Evolutionary conservation across 192 early-diverging fungal species (phyloP).

Genomic region (Paraglomus occultum): DNA sequence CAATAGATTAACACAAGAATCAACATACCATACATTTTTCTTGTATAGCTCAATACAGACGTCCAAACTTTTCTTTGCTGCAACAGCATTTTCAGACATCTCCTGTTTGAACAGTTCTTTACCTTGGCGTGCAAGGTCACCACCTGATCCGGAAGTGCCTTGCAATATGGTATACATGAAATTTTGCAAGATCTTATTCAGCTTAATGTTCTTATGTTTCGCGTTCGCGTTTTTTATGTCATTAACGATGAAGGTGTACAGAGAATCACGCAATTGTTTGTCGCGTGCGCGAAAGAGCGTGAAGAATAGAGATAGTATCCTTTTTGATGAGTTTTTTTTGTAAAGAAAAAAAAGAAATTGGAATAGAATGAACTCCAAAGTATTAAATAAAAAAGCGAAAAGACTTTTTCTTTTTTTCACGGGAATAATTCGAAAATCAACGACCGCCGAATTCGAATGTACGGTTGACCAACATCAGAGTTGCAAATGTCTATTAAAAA

Average conservation of each 20-base stretch:
- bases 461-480: too few species aligned
- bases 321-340: conserved; percentile 9
- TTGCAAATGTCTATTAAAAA: background rate
- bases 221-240: conserved; percentile 94
- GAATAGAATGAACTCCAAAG: background rate
- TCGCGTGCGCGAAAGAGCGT: conserved; percentile 93
- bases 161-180: conserved; percentile 98
- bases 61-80: conserved; percentile 95
- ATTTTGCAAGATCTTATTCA: conserved; percentile 96
- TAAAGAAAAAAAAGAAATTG: background rate
- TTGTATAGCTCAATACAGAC: conserved; percentile 97
- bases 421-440: too few species aligned
- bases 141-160: conserved; percentile 50
- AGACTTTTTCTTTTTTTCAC: too few species aligned
- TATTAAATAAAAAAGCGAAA: background rate
- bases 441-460: too few species aligned
- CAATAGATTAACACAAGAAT: background rate
- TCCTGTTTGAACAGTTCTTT: conserved; percentile 21
- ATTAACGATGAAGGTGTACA: conserved; percentile 92
- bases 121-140: background rate
- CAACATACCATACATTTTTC: conserved; percentile 84
- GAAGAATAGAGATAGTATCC: conserved; percentile 89
- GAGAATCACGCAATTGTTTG: conserved; percentile 82
- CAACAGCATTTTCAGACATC: conserved; percentile 72
- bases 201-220: conserved; percentile 93